Percentiles rank a stretch among this genome's conserved stretches.
phyloP scores from a whole-genome alignment of 1,284 basidiomycete genomes.

The Marasmius fiardii region DNA sequence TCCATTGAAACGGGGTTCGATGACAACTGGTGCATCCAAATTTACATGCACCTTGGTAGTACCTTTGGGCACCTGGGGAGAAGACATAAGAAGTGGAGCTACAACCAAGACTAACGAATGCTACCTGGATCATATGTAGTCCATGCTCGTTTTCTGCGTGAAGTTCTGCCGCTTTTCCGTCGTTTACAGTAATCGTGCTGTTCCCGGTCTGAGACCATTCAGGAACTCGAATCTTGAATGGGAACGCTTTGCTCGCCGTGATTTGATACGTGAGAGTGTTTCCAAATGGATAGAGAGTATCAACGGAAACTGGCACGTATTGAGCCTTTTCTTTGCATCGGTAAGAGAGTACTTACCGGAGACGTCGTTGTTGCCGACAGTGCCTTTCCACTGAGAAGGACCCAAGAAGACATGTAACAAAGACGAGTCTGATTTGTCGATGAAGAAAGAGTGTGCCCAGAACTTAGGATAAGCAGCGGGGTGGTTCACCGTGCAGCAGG shows the following conservation, averaged over 20 bases:
- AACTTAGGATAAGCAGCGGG: slow-evolving; percentile 37
- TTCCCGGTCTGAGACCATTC: slow-evolving; percentile 29
- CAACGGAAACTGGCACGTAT: slow-evolving; percentile 24
- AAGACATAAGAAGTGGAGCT: neutral
- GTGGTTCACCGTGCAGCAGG: slow-evolving; percentile 39
- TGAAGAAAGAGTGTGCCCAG: slow-evolving; percentile 36
- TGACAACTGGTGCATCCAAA: slow-evolving; percentile 28
- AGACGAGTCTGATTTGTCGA: slow-evolving; percentile 23
- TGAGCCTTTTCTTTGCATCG: neutral
- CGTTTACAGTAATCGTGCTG: slow-evolving; percentile 31
- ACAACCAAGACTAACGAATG: neutral
- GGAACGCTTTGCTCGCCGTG: slow-evolving; percentile 26
- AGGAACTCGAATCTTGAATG: slow-evolving; percentile 34
- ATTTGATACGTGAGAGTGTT: slow-evolving; percentile 31
- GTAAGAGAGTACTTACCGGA: slow-evolving; percentile 22
- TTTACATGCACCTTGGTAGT: slow-evolving; percentile 26
- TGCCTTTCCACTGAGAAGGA: slow-evolving; percentile 29
- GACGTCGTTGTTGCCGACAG: slow-evolving; percentile 28
- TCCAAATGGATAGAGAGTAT: slow-evolving; percentile 34
- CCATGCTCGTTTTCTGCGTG: slow-evolving; percentile 23
- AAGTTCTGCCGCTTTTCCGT: slow-evolving; percentile 17
- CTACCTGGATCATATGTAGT: slow-evolving; percentile 27
- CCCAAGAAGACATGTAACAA: slow-evolving; percentile 35
- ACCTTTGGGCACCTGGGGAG: slow-evolving; percentile 23
- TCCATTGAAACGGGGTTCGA: slow-evolving; percentile 29